Conservation (phyloP, 2,329 filamentous ascomycete genomes). For the Gaeumannomyces tritici region DNA sequence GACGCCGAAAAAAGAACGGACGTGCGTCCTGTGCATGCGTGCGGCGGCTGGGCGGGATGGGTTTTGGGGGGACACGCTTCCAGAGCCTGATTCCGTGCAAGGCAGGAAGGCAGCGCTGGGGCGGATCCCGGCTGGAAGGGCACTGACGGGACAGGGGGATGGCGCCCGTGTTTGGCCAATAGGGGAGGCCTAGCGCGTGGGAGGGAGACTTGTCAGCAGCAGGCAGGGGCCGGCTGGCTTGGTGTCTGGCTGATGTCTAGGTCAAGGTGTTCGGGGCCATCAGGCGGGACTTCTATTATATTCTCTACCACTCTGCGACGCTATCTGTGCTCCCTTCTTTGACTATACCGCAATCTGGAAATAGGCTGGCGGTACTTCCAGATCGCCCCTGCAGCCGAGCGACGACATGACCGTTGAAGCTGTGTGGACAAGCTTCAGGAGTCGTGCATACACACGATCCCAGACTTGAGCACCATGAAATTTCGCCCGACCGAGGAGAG, state of each 20-base stretch:
- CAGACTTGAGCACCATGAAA: background rate
- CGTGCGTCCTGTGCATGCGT: background rate
- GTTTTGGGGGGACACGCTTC: background rate
- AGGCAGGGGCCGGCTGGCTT: background rate
- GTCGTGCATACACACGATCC: background rate
- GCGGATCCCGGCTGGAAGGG: background rate
- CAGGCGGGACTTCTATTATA: background rate
- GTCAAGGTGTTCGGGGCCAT: background rate
- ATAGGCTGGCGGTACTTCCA: background rate
- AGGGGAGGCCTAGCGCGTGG: background rate
- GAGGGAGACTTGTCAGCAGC: background rate
- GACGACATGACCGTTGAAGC: background rate
- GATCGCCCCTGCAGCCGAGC: too few relatives aligned
- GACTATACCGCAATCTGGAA: background rate
- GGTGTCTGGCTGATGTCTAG: too few relatives aligned
- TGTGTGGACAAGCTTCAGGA: background rate
- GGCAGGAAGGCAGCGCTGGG: background rate
- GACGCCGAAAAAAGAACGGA: background rate
- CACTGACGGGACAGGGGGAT: background rate
- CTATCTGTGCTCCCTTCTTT: background rate
- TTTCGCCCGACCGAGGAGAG: too few relatives aligned
- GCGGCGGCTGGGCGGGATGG: too few relatives aligned
- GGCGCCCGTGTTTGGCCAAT: background rate
- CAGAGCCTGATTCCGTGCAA: background rate
- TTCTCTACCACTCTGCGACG: background rate